Conservation (phyloP, 495 filamentous ascomycete genomes). For the Aspergillus heteromorphus region DNA sequence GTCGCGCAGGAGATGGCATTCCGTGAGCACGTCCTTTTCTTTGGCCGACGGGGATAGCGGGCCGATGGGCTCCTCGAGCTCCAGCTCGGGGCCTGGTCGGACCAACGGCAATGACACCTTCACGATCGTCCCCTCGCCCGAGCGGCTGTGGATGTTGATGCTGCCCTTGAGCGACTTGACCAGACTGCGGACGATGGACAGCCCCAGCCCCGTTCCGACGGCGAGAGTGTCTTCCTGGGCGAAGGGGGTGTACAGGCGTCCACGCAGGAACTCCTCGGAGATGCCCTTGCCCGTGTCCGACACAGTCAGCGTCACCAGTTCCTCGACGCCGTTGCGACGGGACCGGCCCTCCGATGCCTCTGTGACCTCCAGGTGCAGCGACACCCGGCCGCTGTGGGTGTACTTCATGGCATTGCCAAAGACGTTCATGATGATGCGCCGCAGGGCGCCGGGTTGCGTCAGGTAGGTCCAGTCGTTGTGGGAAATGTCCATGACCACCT, state of each 20-base stretch:
- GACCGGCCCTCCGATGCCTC: slow-evolving; percentile 29
- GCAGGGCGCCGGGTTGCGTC: slow-evolving; percentile 66
- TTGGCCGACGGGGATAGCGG: slow-evolving; percentile 10
- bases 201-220: slow-evolving; percentile 48
- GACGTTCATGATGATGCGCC: slow-evolving; percentile 75
- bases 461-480: slow-evolving; percentile 56
- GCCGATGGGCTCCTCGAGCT: slow-evolving; percentile 19
- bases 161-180: slow-evolving; percentile 48
- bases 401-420: slow-evolving; percentile 84
- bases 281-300: slow-evolving; percentile 72
- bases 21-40: slow-evolving; percentile 20
- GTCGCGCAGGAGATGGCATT: slow-evolving; percentile 27
- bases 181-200: slow-evolving; percentile 52
- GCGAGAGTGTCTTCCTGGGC: slow-evolving; percentile 64
- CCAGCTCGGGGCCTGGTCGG: slow-evolving; percentile 22
- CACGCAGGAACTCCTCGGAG: slow-evolving; percentile 63
- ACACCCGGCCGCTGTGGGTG: slow-evolving; percentile 60
- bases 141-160: slow-evolving; percentile 47
- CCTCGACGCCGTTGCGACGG: slow-evolving; percentile 29
- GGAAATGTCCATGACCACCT: slow-evolving; percentile 61
- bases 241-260: slow-evolving; percentile 66
- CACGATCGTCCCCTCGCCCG: slow-evolving; percentile 47
- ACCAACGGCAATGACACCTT: slow-evolving; percentile 43
- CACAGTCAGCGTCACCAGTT: slow-evolving; percentile 48
- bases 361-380: slow-evolving; percentile 50